Percentiles rank a stretch among this genome's conserved stretches.
phyloP scores from a whole-genome alignment of 192 early-diverging fungal genomes.

The Coemansia sp. region DNA sequence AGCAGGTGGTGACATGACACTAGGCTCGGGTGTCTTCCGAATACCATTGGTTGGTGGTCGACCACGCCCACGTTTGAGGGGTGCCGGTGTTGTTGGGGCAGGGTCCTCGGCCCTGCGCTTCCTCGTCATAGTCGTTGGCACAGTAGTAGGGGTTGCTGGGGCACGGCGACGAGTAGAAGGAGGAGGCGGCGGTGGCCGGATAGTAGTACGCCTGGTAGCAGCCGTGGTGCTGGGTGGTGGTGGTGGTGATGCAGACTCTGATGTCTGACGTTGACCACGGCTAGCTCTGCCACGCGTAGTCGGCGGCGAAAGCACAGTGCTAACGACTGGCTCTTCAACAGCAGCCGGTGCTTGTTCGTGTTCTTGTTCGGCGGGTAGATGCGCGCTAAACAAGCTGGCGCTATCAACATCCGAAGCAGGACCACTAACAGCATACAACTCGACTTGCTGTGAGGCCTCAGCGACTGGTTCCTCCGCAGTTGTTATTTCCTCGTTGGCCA shows the following conservation, averaged over 20 bases:
- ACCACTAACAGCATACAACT: conserved; percentile 10
- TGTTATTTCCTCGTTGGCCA: not conserved
- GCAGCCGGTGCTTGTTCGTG: not conserved
- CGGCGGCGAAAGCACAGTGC: not conserved
- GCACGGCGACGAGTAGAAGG: not conserved
- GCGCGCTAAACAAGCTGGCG: not conserved
- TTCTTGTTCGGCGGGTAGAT: not conserved
- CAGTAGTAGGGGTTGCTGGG: not conserved
- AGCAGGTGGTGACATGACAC: conserved; percentile 15
- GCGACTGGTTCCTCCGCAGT: not conserved
- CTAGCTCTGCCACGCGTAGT: conserved; percentile 8
- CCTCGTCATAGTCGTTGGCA: not conserved
- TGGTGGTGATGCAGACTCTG: not conserved
- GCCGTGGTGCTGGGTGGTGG: too few relatives aligned
- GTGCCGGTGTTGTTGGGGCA: not conserved
- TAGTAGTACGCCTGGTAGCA: too few relatives aligned
- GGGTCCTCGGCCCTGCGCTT: conserved; percentile 1
- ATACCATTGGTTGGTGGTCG: conserved; percentile 3
- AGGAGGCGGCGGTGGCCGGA: not conserved
- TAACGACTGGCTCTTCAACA: not conserved
- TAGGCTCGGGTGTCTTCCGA: not conserved
- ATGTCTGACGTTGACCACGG: not conserved
- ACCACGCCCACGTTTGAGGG: conserved; percentile 5
- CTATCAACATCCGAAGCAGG: not conserved
- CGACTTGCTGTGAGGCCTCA: conserved; percentile 17